Conservation (phyloP, 1,284 basidiomycete species). For the Trichosporon sp. region DNA sequence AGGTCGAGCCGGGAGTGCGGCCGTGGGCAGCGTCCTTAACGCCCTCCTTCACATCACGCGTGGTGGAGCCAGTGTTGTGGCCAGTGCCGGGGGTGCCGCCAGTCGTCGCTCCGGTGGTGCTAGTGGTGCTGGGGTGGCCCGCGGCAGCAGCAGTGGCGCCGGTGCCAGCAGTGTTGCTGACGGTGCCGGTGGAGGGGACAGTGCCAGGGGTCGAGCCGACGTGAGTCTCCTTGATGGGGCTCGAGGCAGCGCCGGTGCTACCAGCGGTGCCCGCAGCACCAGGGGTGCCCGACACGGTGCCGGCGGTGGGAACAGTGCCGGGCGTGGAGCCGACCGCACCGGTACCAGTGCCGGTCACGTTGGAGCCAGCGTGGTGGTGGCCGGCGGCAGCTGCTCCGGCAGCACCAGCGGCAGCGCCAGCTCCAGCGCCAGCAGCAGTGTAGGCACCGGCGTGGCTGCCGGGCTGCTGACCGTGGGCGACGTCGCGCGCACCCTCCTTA, state of each 20-base stretch:
- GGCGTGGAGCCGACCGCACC: background rate
- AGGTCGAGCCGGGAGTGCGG: background rate
- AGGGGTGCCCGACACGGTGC: conserved; percentile 11
- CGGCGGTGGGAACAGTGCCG: background rate
- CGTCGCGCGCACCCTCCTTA: conserved; percentile 31
- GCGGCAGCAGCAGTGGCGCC: background rate
- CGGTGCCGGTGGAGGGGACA: background rate
- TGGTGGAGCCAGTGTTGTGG: background rate
- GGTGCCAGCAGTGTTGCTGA: background rate
- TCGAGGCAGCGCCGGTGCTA: background rate
- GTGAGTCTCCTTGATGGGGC: background rate
- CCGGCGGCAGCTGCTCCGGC: background rate
- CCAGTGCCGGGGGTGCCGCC: background rate
- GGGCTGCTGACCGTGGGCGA: conserved; percentile 20
- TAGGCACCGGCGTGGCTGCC: conserved; percentile 29
- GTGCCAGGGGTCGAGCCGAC: background rate
- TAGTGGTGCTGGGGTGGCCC: background rate
- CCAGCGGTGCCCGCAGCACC: background rate
- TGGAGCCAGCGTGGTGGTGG: background rate
- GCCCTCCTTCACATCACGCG: background rate
- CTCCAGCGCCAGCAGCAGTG: conserved; percentile 7
- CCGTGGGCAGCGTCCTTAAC: background rate
- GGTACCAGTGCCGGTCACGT: background rate
- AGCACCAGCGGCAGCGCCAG: background rate
- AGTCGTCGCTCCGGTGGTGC: background rate